Conservation (phyloP, 106 monocot species). For the Dioscorea alata region DNA sequence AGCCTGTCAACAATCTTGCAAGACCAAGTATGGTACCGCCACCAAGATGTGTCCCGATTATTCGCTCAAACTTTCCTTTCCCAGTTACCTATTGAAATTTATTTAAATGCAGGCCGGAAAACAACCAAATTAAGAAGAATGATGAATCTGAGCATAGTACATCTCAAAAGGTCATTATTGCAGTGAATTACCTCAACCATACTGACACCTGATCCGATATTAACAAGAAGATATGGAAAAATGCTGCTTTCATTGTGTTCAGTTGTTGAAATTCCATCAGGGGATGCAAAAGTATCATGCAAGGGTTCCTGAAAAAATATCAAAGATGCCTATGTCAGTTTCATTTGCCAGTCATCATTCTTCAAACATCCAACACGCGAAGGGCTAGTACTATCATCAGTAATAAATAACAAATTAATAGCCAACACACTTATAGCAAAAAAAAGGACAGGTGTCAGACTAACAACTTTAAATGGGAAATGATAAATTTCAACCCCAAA, state of each 20-base stretch:
- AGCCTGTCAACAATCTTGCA: slow-evolving; percentile 70
- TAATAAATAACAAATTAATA: too few relatives aligned
- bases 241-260: slow-evolving; percentile 41
- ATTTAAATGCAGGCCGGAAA: too few relatives aligned
- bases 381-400: too few relatives aligned
- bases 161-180: not conserved
- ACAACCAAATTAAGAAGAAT: not conserved
- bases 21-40: slow-evolving; percentile 77
- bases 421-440: too few relatives aligned
- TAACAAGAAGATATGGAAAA: slow-evolving; percentile 78
- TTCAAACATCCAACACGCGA: too few relatives aligned
- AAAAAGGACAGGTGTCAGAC: too few relatives aligned
- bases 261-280: slow-evolving; percentile 29
- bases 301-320: slow-evolving; percentile 17
- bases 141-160: not conserved
- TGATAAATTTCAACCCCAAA: too few relatives aligned
- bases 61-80: slow-evolving; percentile 72
- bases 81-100: slow-evolving; percentile 45
- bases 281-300: slow-evolving; percentile 16
- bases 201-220: slow-evolving; percentile 82
- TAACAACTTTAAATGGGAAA: too few relatives aligned
- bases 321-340: too few relatives aligned
- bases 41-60: slow-evolving; percentile 75
- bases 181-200: slow-evolving; percentile 57
- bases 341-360: too few relatives aligned